Conservation (phyloP, 2,329 filamentous ascomycete species). For the Chaetoscypha palmicola region DNA sequence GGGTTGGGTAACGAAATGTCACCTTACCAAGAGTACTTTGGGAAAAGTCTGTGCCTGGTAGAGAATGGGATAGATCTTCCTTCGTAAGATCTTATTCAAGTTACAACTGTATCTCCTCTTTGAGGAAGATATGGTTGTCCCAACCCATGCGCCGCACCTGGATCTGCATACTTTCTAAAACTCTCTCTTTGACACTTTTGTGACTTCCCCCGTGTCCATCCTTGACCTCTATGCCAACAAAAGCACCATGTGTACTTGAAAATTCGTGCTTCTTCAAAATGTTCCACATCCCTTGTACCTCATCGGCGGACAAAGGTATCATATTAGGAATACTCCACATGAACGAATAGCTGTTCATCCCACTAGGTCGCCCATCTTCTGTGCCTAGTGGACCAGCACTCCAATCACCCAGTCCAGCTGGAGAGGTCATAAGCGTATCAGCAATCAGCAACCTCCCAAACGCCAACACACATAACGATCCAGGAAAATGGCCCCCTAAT, state of each 20-base stretch:
- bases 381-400: slow-evolving; percentile 36
- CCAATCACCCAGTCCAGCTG: slow-evolving; percentile 47
- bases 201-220: slow-evolving; percentile 32
- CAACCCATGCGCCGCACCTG: slow-evolving; percentile 42
- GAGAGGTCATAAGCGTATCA: slow-evolving; percentile 69
- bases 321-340: slow-evolving; percentile 72
- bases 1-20: no score
- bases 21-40: no score
- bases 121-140: slow-evolving; percentile 23
- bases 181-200: slow-evolving; percentile 48
- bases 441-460: slow-evolving; percentile 60
- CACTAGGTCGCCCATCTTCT: slow-evolving; percentile 35
- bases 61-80: no score
- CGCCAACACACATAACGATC: slow-evolving; percentile 61
- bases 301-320: slow-evolving; percentile 62
- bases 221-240: slow-evolving; percentile 55
- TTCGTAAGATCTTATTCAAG: no score
- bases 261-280: slow-evolving; percentile 57
- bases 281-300: slow-evolving; percentile 64
- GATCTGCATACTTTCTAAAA: slow-evolving; percentile 72
- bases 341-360: slow-evolving; percentile 55
- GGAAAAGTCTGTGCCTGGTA: no score
- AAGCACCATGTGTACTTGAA: slow-evolving; percentile 59
- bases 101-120: slow-evolving; percentile 12
- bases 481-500: slow-evolving; percentile 73